phyloP scores from a whole-genome alignment of 495 filamentous ascomycete species.

The Cercophora samala region DNA sequence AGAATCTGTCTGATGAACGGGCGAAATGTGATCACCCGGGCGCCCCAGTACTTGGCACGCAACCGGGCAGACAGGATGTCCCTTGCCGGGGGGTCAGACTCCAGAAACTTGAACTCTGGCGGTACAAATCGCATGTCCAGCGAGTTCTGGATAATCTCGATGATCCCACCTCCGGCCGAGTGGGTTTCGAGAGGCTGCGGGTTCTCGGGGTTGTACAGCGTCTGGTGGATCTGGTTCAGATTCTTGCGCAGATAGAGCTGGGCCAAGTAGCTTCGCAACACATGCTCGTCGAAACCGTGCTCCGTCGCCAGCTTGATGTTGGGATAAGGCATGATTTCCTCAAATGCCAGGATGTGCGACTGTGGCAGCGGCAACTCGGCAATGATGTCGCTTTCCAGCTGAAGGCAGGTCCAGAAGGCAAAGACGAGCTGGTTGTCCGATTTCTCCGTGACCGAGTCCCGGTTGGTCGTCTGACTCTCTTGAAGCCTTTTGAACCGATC shows the following conservation, averaged over 20 bases:
- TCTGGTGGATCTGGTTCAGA: slow-evolving; percentile 77
- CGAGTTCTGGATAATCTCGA: slow-evolving; percentile 49
- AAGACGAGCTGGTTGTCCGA: slow-evolving; percentile 62
- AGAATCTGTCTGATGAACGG: slow-evolving; percentile 71
- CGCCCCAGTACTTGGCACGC: slow-evolving; percentile 92
- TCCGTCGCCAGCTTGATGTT: slow-evolving; percentile 43
- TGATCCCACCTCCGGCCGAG: slow-evolving; percentile 30
- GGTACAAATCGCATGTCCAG: slow-evolving; percentile 45
- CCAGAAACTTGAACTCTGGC: slow-evolving; percentile 58
- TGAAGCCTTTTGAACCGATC: slow-evolving; percentile 42
- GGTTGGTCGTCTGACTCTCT: slow-evolving; percentile 18
- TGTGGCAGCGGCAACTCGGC: slow-evolving; percentile 85
- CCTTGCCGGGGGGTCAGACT: slow-evolving; percentile 59
- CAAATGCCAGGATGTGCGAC: slow-evolving; percentile 69
- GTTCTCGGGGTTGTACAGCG: slow-evolving; percentile 66
- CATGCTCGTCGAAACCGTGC: slow-evolving; percentile 45
- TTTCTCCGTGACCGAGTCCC: slow-evolving; percentile 30
- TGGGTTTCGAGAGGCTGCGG: slow-evolving; percentile 5
- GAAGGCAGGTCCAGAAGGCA: slow-evolving; percentile 91
- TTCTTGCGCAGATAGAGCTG: slow-evolving; percentile 84
- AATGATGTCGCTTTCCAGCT: slow-evolving; percentile 92
- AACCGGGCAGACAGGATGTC: slow-evolving; percentile 84
- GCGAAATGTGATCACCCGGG: slow-evolving; percentile 82
- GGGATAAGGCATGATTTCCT: slow-evolving; percentile 65
- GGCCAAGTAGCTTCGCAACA: slow-evolving; percentile 77